Evolutionary conservation across 257 asterid genomes (phyloP), one percentile per base, ranked within the genome.

Genomic region (Nicotiana paniculata): DNA sequence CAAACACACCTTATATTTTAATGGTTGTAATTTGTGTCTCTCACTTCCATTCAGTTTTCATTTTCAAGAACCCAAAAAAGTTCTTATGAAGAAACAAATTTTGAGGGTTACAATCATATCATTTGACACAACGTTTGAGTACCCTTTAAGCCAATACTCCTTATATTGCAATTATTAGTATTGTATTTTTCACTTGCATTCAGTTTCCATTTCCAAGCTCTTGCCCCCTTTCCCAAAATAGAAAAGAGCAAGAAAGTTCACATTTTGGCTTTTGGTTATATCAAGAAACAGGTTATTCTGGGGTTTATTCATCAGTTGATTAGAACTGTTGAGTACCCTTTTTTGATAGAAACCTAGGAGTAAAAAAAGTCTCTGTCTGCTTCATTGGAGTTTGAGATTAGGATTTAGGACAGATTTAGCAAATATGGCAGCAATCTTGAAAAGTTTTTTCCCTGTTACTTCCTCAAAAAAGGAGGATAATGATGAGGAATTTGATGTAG

Each of bases 401-500:
- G 62, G 86, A 77, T 9, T 85, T 69, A 80, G 57, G 68, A 48
- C 18, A 4, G 79, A 32, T n/a, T 24, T 67, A 9, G 24, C 57
- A 16, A 58, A 30, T 17, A 89, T 89, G 92, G 58, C 87, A 53
- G 74, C 88, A 33, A 48, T 89, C 77, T 78, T 83, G 80, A 83
- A 80, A 78, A 83, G 83, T 51, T 32, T 79, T 39, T 37, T 82
- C 83, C 87, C 85, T 8, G 82, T 81, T 88, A 80, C 88, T 16
- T 33, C 83, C 61, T 79, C 88, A 15, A 86, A 79, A 66, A 81
- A 28, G 18, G 83, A 21, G 18, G 82, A 84, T 74, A 83, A 83
- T 32, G 46, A 55, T 24, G 90, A 83, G 15, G 90, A 85, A 2
- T 86, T 84, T 37, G 86, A 86, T 69, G 84, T 86, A 84, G 94